Percentiles rank a stretch among this genome's conserved stretches.
Evolutionary conservation across 305 asterid species (phyloP).

Genomic region (Petunia hybrid): DNA sequence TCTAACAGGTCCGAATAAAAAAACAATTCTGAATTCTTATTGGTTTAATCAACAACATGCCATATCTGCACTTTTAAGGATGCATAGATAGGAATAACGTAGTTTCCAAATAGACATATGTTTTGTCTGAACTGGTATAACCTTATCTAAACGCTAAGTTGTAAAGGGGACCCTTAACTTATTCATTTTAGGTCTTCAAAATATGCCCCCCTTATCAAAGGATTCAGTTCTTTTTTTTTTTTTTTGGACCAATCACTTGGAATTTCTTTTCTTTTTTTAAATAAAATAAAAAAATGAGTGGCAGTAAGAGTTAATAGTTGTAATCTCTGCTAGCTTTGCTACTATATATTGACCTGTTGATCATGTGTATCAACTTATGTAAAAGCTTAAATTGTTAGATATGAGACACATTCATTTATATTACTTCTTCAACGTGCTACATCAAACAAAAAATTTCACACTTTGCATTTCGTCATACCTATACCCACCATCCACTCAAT

Average conservation of each 20-base stretch:
- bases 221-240: slow-evolving; percentile 6
- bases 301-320: background rate
- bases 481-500: background rate
- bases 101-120: background rate
- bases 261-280: background rate
- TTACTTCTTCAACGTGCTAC: background rate
- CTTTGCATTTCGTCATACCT: background rate
- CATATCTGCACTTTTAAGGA: background rate
- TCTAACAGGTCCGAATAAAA: slow-evolving; percentile 10
- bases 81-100: background rate
- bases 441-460: background rate
- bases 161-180: background rate
- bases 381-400: background rate
- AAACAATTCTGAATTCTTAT: background rate
- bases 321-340: background rate
- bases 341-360: background rate
- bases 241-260: background rate
- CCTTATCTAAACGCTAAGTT: background rate
- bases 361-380: background rate
- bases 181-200: background rate
- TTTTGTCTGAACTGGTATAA: background rate
- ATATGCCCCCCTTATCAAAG: background rate
- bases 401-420: background rate
- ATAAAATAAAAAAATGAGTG: background rate
- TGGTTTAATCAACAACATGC: slow-evolving; percentile 20